Evolutionary conservation across 2,329 filamentous ascomycete genomes (phyloP), one percentile per base, ranked within the genome.

Genomic region (Exophiala mesophila): DNA sequence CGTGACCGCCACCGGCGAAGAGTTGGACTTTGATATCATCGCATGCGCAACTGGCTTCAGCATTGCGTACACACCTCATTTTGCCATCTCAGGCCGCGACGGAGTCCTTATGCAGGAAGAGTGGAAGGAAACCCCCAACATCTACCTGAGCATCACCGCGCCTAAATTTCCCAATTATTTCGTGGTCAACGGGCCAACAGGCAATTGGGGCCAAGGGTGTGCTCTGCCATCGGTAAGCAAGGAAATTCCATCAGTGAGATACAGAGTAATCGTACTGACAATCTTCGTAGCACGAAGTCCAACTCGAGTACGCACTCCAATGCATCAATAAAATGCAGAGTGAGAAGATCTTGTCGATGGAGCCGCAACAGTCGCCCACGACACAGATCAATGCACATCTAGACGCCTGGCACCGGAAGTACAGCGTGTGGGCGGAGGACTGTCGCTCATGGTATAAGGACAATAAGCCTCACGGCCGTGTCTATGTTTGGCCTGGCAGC

Each of bases 111-210:
- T 50, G 32, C 20, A 21, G 17, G 53, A 59, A 2, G 40, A 49
- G 30, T 63, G 61, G 73, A 69, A 69, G 30, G 39, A 47, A 7
- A 73, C 69, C 67, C 56, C 59, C 4, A 56, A 63, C 26, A 45
- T 45, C 30, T 75, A 75, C 56, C 55, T 74, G 9, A 69, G 68
- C 6, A 53, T 73, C 8, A 64, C 66, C 1, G 68, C 66, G 6
- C 61, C 68, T 1, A 61, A 65, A 2, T 70, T 73, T 49, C 71
- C 72, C 18, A 65, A 36, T 20, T 63, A 61, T 34, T 58, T 65
- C 17, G 56, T 57, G n/a, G 56, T 63, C 36, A 53, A 56, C 5
- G 61, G 59, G 0, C 61, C 60, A 5, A 58, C 53, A 16, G 51
- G 45, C 7, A 55, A 55, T 10, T 54, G 52, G 26, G 54, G 54